phyloP scores from a whole-genome alignment of 1,284 basidiomycete genomes.

The Leucoagaricus sp. region DNA sequence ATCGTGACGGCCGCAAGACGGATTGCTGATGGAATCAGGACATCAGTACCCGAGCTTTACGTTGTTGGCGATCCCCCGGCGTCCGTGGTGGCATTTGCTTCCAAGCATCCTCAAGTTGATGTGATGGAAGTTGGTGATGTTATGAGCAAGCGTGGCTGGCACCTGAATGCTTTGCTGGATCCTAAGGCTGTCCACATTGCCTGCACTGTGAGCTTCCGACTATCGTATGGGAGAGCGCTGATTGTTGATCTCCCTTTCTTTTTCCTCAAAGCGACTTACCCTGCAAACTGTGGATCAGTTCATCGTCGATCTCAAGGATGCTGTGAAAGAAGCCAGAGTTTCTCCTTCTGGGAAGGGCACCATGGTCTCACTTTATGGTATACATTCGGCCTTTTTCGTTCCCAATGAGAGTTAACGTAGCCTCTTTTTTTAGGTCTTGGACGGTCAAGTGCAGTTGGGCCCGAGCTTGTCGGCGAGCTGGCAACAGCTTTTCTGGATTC shows the following conservation, averaged over 20 bases:
- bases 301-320: conserved; percentile 80
- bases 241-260: background rate
- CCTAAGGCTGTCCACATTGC: conserved; percentile 93
- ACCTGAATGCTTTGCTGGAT: conserved; percentile 82
- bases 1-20: conserved; percentile 78
- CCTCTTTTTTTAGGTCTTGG: conserved; percentile 68
- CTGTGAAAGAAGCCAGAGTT: conserved; percentile 63
- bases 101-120: conserved; percentile 59
- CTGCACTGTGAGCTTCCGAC: conserved; percentile 70
- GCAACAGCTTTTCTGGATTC: conserved; percentile 83
- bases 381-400: conserved; percentile 30
- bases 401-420: conserved; percentile 9
- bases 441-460: conserved; percentile 84
- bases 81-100: conserved; percentile 89
- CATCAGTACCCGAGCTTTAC: conserved; percentile 78
- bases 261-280: conserved; percentile 62
- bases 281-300: conserved; percentile 77
- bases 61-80: conserved; percentile 89
- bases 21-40: conserved; percentile 67
- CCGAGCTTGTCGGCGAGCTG: conserved; percentile 84
- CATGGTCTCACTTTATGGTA: conserved; percentile 90
- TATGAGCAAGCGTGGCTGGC: conserved; percentile 88
- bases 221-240: background rate
- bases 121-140: conserved; percentile 89
- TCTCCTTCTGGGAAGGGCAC: conserved; percentile 66